Evolutionary conservation across 2,329 filamentous ascomycete genomes (phyloP), one percentile per base, ranked within the genome.

Genomic region (Neonectria sp.): DNA sequence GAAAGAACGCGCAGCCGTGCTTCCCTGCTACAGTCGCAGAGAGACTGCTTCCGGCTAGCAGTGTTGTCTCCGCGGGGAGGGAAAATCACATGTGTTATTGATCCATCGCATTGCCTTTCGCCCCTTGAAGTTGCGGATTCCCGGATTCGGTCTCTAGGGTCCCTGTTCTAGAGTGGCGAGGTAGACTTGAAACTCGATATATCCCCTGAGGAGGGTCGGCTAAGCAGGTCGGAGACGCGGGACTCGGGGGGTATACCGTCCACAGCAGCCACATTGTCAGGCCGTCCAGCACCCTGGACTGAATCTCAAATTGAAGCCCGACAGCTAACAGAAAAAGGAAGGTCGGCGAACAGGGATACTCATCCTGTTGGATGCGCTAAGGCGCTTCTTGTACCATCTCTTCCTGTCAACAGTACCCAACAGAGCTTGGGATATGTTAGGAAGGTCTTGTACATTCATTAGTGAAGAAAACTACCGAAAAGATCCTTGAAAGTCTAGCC

Each of bases 191-290:
- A 46, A 57, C 55, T 15, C 8, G 5, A 57, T 21, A 46, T 13
- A 27, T 57, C 55, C 25, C 55, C 6, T 31, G 40, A 21, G 8
- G 55, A 56, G 55, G 55, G 15, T 56, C 55, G 37, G 24, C 8
- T 46, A 46, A 29, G 21, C 25, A 25, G 37, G 21, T 25, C 9
- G 37, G 29, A 4, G 33, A 35, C 35, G 35, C 1, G 35, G 35
- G 37, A 21, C 40, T 33, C 40, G 40, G 25, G 40, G 3, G 25
- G 21, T 21, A 21, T 15, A 13, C 8, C 12, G 8, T 57, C 24
- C 25, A 33, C 15, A 46, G 37, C 15, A 46, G 37, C 40, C 40
- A 46, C 55, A 57, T 45, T 46, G 25, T n/a, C 4, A 56, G 24
- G 24, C 27, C 24, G 55, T 17, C 15, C 33, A 25, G 13, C 29